Evolutionary conservation across 345 rosid species (phyloP), one percentile per base, ranked within the genome.

Genomic region (Camelina sativa): DNA sequence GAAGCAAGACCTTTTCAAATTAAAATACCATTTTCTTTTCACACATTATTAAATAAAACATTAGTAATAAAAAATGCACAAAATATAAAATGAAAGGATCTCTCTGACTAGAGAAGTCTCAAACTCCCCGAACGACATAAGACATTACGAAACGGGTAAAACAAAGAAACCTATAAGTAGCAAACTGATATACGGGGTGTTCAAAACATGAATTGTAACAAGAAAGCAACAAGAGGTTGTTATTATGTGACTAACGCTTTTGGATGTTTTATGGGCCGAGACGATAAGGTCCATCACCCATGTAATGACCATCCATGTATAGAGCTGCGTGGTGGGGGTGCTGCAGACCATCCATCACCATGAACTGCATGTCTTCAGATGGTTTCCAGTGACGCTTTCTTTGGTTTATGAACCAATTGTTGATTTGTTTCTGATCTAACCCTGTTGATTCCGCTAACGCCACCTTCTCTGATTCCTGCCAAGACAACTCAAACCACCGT

Each of bases 361-460:
- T 92, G 84, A 92, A 95, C 65, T 95, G 99, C 96, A 92, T 92
- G 74, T 95, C 99, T 79, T 95, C 99, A 0, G 99, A 92, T n/a
- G 99, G 97, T 82, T 92, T 95, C 99, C 99, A 95, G 65, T 95
- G 99, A 50, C 99, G 85, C 47, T 95, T 95, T 85, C 99, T 85
- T 77, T 95, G 99, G 77, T 95, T 95, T 72, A 95, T 95, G 83
- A 95, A 95, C 99, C 99, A 95, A 66, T 95, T 95, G 68, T 95
- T 95, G 62, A 95, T 95, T 74, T 95, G 99, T 68, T 95, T 95
- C 88, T 95, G 99, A 83, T 95, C 97, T 80, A 95, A 82, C 28
- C 99, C 99, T 0, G 99, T 95, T 64, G 99, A 85, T 80, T 95
- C 97, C 1, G 97, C 99, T 80, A 95, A 65, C 28, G 97, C 97